These are phyloP conservation scores for Phytopythium aichiense DNA, from an alignment of 352 stramenopile genomes.

Conservation along the genomic window DNA sequence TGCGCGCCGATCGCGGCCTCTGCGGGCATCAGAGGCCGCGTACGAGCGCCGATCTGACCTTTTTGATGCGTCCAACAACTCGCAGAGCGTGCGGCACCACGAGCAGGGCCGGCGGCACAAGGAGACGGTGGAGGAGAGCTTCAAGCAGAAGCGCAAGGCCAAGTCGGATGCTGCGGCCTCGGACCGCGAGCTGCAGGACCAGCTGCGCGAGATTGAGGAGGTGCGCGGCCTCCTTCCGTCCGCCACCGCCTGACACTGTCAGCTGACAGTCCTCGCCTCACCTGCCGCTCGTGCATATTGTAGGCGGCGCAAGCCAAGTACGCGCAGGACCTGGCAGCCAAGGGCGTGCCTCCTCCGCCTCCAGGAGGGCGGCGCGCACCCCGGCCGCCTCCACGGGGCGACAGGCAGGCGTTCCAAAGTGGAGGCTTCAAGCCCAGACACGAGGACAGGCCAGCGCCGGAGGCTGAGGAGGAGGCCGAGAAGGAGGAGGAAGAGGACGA, in stretches of 20 bases:
- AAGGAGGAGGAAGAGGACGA: slow-evolving; percentile 52
- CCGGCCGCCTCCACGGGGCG: not conserved
- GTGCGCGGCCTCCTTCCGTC: slow-evolving; percentile 8
- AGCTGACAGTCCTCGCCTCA: not conserved
- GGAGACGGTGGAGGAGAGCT: slow-evolving; percentile 59
- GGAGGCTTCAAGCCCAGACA: not conserved
- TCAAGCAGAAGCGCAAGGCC: slow-evolving; percentile 69
- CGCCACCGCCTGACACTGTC: not conserved
- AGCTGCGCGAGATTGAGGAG: slow-evolving; percentile 72
- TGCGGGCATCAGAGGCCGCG: not conserved
- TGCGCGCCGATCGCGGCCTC: not conserved
- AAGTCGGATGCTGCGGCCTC: slow-evolving; percentile 55
- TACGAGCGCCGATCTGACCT: not conserved
- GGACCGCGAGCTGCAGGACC: slow-evolving; percentile 55
- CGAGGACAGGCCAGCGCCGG: not conserved
- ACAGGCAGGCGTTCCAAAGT: not conserved
- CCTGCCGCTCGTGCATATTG: not conserved
- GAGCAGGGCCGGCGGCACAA: slow-evolving; percentile 76
- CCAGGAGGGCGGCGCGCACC: not conserved
- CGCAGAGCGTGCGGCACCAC: slow-evolving; percentile 78
- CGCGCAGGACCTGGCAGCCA: slow-evolving; percentile 46
- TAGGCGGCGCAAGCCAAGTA: slow-evolving; percentile 51
- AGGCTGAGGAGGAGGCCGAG: slow-evolving; percentile 9
- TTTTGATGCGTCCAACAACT: not conserved
- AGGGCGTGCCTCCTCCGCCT: slow-evolving; percentile 25